phyloP scores from a whole-genome alignment of 345 rosid species.

The Melaleuca alternifolia region DNA sequence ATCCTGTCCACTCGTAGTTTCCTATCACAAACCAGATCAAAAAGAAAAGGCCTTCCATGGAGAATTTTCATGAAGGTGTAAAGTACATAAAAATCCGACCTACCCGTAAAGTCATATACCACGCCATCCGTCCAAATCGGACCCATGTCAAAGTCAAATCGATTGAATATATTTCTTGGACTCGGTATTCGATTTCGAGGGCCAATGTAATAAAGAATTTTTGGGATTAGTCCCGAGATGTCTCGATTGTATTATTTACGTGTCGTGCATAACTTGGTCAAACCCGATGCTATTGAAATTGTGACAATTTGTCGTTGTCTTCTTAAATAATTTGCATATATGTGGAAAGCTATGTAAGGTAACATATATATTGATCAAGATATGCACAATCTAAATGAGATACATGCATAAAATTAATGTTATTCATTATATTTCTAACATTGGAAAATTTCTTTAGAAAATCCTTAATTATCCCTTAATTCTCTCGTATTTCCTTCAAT shows the following conservation, averaged over 20 bases:
- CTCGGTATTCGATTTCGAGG: not conserved
- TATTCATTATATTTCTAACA: no score
- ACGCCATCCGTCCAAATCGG: not conserved
- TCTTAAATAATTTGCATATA: not conserved
- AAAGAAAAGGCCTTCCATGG: not conserved
- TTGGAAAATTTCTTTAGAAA: no score
- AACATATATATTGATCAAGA: no score
- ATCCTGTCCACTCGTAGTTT: not conserved
- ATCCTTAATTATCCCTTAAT: no score
- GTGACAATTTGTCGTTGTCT: not conserved
- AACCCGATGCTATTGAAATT: not conserved
- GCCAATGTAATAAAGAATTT: not conserved
- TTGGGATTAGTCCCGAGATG: not conserved
- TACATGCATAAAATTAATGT: no score
- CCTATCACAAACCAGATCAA: not conserved
- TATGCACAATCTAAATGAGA: no score
- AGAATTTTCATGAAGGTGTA: not conserved
- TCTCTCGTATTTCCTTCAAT: no score
- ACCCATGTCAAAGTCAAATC: not conserved
- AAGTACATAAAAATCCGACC: not conserved
- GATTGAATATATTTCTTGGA: not conserved
- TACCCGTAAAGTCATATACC: not conserved
- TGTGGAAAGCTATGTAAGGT: no score
- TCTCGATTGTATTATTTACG: not conserved
- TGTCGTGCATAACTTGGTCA: fast-evolving